Evolutionary conservation across 495 filamentous ascomycete species (phyloP).

Genomic region (Saxophila tyrrhenica): DNA sequence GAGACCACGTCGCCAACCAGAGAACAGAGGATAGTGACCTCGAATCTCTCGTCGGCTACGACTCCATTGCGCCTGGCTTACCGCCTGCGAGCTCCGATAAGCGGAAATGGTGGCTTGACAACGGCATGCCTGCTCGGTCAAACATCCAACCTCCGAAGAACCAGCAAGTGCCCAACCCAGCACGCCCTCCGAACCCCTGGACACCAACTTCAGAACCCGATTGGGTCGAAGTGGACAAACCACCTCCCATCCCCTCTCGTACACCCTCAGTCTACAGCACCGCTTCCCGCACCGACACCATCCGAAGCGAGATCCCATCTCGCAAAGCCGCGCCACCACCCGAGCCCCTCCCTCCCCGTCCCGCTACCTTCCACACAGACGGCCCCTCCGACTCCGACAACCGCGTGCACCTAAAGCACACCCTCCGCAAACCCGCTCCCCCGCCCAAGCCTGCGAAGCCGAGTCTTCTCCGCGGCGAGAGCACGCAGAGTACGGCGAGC

Average conservation of each 20-base stretch:
- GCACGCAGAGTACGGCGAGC: background rate
- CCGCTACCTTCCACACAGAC: background rate
- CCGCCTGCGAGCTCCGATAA: constrained; percentile 84
- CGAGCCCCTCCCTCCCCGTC: constrained; percentile 9
- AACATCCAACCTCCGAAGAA: constrained; percentile 50
- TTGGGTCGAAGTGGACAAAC: constrained; percentile 53
- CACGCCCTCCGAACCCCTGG: constrained; percentile 75
- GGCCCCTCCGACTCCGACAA: constrained; percentile 1
- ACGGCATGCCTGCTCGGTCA: constrained; percentile 66
- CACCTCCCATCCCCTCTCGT: constrained; percentile 9
- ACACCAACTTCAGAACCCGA: constrained; percentile 54
- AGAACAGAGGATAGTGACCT: constrained; percentile 48
- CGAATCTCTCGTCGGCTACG: constrained; percentile 62
- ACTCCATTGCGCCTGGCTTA: constrained; percentile 64
- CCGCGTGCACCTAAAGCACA: constrained; percentile 11
- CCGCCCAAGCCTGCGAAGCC: constrained; percentile 34
- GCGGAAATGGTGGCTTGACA: constrained; percentile 91
- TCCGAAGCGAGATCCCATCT: background rate
- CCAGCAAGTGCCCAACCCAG: constrained; percentile 53
- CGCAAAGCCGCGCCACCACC: constrained; percentile 1
- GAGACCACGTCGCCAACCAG: constrained; percentile 33
- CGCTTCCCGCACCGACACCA: background rate
- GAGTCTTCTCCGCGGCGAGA: constrained; percentile 21
- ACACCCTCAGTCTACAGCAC: constrained; percentile 11
- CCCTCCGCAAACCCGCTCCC: constrained; percentile 31